Evolutionary conservation across 768 basidiomycete species (phyloP).

Genomic region (Fistulinella prunicolor): DNA sequence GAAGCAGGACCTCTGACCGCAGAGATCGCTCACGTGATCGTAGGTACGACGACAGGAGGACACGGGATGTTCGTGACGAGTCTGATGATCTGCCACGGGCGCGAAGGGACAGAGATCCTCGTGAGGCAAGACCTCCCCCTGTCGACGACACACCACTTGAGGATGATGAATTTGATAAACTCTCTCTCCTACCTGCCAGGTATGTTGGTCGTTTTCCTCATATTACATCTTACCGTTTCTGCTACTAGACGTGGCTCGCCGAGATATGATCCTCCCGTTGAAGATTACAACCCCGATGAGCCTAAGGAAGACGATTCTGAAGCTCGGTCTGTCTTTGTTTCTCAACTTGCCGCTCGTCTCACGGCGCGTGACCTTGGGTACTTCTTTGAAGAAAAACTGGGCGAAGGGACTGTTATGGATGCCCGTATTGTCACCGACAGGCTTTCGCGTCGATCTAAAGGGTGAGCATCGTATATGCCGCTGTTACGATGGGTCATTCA

Average conservation of each 20-base stretch:
- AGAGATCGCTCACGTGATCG: conserved; percentile 54
- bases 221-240: conserved; percentile 5
- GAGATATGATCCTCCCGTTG: conserved; percentile 64
- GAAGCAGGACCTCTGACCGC: conserved; percentile 42
- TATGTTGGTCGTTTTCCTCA: conserved; percentile 27
- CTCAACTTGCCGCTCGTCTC: conserved; percentile 94
- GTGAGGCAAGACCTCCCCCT: conserved; percentile 39
- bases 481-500: conserved; percentile 1
- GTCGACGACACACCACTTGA: conserved; percentile 40
- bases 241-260: conserved; percentile 63
- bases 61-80: conserved; percentile 53
- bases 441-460: conserved; percentile 94
- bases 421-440: conserved; percentile 95
- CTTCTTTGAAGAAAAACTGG: conserved; percentile 97
- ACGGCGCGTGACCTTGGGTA: conserved; percentile 96
- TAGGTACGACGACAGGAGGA: conserved; percentile 49
- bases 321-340: conserved; percentile 97
- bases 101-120: conserved; percentile 42
- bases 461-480: conserved; percentile 48
- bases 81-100: conserved; percentile 52
- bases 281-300: conserved; percentile 79
- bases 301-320: conserved; percentile 95
- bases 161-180: conserved; percentile 31
- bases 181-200: conserved; percentile 47
- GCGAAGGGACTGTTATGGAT: conserved; percentile 91